A percentile compares a stretch with the other conserved stretches of the same genome.
These are phyloP conservation scores for Saturnispora kantuleensis DNA, from an alignment of 805 yeast genomes.

Conservation along the genomic window DNA sequence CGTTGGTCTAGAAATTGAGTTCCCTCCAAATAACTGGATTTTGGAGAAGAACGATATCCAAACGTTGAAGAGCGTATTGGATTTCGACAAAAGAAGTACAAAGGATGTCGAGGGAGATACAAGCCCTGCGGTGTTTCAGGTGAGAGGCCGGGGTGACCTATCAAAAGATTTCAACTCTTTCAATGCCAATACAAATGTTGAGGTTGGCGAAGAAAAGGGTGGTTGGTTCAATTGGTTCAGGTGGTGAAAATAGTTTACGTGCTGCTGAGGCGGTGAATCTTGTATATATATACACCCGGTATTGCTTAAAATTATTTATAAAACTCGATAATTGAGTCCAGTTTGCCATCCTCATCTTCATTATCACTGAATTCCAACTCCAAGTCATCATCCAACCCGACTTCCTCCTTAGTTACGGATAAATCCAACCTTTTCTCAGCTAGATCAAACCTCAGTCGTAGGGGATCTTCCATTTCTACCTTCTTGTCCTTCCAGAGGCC, in stretches of 20 bases:
- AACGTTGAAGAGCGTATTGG: slow-evolving; percentile 42
- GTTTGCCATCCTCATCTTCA: slow-evolving; percentile 7
- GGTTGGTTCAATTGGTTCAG: slow-evolving; percentile 22
- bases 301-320: slow-evolving; percentile 14
- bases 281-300: background rate
- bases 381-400: slow-evolving; percentile 13
- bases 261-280: background rate
- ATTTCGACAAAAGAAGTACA: slow-evolving; percentile 14
- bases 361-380: slow-evolving; percentile 20
- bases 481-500: slow-evolving; percentile 16
- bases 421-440: slow-evolving; percentile 3
- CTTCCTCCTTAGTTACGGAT: slow-evolving; percentile 3
- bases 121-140: slow-evolving; percentile 18
- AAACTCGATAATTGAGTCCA: slow-evolving; percentile 11
- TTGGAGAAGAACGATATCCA: slow-evolving; percentile 56
- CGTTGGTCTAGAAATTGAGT: slow-evolving; percentile 59
- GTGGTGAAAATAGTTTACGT: slow-evolving; percentile 6
- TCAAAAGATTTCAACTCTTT: slow-evolving; percentile 24
- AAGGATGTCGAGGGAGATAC: slow-evolving; percentile 16
- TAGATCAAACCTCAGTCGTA: slow-evolving; percentile 16
- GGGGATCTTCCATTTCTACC: slow-evolving; percentile 16
- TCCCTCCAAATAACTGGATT: slow-evolving; percentile 82
- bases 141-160: slow-evolving; percentile 16
- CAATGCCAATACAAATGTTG: slow-evolving; percentile 18
- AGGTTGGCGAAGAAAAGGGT: slow-evolving; percentile 21